A percentile compares a stretch with the other conserved stretches of the same genome.
These are phyloP conservation scores for Epithele typhae DNA, from an alignment of 768 basidiomycete species.

Conservation along the genomic window DNA sequence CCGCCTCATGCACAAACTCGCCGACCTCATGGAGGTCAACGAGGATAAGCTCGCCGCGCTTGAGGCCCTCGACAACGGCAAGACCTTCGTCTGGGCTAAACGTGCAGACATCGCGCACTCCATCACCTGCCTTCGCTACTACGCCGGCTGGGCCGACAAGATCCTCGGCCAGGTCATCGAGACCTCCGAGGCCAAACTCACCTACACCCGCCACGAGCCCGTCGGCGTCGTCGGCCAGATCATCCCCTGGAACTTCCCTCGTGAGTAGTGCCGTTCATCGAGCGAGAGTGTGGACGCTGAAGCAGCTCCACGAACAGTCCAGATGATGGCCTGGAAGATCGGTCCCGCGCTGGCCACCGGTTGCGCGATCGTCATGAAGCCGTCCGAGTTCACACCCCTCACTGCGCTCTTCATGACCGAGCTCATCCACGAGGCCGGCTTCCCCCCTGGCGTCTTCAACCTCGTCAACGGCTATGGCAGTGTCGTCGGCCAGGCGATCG, in stretches of 20 bases:
- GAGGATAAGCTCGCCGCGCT: conserved; percentile 64
- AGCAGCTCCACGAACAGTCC: too few relatives aligned
- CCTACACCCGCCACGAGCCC: conserved; percentile 61
- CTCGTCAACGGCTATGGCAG: conserved; percentile 51
- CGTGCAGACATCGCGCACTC: conserved; percentile 44
- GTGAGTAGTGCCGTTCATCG: too few relatives aligned
- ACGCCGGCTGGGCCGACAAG: conserved; percentile 91
- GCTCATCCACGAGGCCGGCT: conserved; percentile 52
- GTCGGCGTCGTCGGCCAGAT: conserved; percentile 53
- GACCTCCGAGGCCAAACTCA: conserved; percentile 42
- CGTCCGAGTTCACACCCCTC: conserved; percentile 62
- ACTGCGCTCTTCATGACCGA: conserved; percentile 43
- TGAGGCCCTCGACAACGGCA: conserved; percentile 70
- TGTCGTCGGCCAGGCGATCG: conserved; percentile 53
- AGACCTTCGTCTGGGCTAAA: conserved; percentile 47
- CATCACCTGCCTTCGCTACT: conserved; percentile 63
- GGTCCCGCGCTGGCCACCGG: conserved; percentile 63
- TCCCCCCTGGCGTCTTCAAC: conserved; percentile 63
- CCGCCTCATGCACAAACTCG: conserved; percentile 57
- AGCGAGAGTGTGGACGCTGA: too few relatives aligned
- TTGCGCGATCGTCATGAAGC: conserved; percentile 59
- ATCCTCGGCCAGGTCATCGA: conserved; percentile 73
- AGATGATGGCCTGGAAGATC: conserved; percentile 59
- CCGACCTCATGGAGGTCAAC: conserved; percentile 58
- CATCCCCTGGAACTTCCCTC: conserved; percentile 67